Evolutionary conservation across 371 early-diverging fungal genomes (phyloP).

Genomic region (Blakeslea trispora): DNA sequence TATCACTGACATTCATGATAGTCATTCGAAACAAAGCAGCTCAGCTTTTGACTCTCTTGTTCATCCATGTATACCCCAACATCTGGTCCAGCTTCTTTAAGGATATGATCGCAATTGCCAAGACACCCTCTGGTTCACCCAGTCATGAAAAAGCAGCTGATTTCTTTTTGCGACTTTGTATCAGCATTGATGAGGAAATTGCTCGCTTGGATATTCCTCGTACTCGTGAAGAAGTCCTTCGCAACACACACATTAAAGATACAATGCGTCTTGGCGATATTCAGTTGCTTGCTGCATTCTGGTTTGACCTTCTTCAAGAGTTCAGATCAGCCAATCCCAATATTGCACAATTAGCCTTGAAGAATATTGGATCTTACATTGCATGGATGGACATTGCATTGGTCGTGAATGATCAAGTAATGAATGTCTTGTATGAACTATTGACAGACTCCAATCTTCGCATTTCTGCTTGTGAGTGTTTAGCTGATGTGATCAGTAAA

Average conservation of each 20-base stretch:
- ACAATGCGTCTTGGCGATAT: conserved; percentile 88
- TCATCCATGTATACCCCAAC: conserved; percentile 80
- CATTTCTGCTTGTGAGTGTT: conserved; percentile 78
- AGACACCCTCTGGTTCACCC: conserved; percentile 38
- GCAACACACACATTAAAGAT: conserved; percentile 89
- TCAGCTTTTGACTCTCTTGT: conserved; percentile 82
- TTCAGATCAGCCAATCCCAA: conserved; percentile 53
- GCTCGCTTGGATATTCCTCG: conserved; percentile 78
- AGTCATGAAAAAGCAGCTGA: conserved; percentile 69
- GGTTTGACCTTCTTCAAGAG: conserved; percentile 72
- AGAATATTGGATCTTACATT: conserved; percentile 67
- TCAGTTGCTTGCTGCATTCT: conserved; percentile 70
- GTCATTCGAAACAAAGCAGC: conserved; percentile 88
- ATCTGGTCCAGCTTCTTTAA: conserved; percentile 88
- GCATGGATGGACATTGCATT: conserved; percentile 95
- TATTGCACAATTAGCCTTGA: conserved; percentile 66
- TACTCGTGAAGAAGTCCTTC: conserved; percentile 67
- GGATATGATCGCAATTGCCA: conserved; percentile 75
- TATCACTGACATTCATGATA: conserved; percentile 21
- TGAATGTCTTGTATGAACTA: conserved; percentile 75
- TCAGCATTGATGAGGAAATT: conserved; percentile 90
- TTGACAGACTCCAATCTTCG: conserved; percentile 62
- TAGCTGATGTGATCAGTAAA: conserved; percentile 84
- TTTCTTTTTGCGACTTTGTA: conserved; percentile 78
- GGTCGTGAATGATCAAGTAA: conserved; percentile 83